These are phyloP conservation scores for Colletotrichum viniferum DNA, from an alignment of 2,329 filamentous ascomycete species.

Conservation along the genomic window DNA sequence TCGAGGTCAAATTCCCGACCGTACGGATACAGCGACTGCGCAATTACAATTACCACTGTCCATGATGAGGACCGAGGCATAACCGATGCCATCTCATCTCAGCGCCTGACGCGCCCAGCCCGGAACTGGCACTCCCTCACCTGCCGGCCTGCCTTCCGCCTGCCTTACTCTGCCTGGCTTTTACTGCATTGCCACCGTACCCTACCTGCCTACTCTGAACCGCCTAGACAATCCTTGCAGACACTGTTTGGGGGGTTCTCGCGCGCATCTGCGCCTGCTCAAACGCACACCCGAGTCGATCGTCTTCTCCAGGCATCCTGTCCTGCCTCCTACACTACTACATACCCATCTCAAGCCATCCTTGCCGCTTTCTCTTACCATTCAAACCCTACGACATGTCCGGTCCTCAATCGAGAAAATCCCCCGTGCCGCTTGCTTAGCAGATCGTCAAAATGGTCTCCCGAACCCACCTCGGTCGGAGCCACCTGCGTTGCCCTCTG, in stretches of 20 bases:
- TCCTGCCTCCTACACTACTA: too few relatives aligned
- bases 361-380: neutral
- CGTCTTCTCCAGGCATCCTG: neutral
- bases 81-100: neutral
- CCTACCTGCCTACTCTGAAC: neutral
- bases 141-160: neutral
- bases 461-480: neutral
- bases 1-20: neutral
- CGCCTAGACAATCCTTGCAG: neutral
- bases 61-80: neutral
- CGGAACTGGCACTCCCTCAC: neutral
- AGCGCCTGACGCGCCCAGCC: neutral
- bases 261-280: neutral
- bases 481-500: neutral
- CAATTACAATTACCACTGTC: neutral
- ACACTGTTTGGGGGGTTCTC: neutral
- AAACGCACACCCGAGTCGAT: neutral
- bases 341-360: neutral
- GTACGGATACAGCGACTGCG: neutral
- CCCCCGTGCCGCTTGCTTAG: neutral
- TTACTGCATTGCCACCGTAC: neutral
- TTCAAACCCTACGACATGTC: neutral
- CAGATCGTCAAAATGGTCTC: neutral
- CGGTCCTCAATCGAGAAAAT: constrained; percentile 6
- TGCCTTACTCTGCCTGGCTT: neutral